Evolutionary conservation across 352 stramenopile species (phyloP).

Genomic region (Pelagophyceae sp.): DNA sequence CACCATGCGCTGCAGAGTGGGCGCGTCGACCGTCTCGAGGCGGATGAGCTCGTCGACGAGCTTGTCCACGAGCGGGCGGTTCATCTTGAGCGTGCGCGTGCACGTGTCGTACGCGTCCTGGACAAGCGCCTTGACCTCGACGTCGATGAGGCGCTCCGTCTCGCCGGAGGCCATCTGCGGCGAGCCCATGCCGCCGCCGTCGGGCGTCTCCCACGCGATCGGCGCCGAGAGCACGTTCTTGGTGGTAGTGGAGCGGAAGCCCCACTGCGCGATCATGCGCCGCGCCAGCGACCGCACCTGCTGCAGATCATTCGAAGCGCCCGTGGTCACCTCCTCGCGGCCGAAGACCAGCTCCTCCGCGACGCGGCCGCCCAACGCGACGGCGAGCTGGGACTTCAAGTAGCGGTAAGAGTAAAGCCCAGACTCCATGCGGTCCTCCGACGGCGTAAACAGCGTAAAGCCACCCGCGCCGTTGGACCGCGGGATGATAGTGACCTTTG

Average conservation of each 20-base stretch:
- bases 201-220: conserved; percentile 42
- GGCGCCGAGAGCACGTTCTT: neutral
- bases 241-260: conserved; percentile 43
- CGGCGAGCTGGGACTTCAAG: conserved; percentile 53
- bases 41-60: conserved; percentile 1
- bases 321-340: conserved; percentile 53
- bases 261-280: conserved; percentile 60
- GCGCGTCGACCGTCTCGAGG: conserved; percentile 1
- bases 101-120: conserved; percentile 62
- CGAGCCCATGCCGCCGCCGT: conserved; percentile 38
- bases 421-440: conserved; percentile 55
- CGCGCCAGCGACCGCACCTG: conserved; percentile 57
- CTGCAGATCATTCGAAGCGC: conserved; percentile 61
- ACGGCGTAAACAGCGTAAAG: conserved; percentile 62
- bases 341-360: conserved; percentile 61
- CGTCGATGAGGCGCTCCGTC: conserved; percentile 47
- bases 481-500: conserved; percentile 40
- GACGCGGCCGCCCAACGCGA: conserved; percentile 54
- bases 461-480: conserved; percentile 34
- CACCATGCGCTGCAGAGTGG: neutral
- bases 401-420: conserved; percentile 62
- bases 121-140: conserved; percentile 62
- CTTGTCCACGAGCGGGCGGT: conserved; percentile 50
- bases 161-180: conserved; percentile 47
- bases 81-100: conserved; percentile 61